Conservation (phyloP, 129 eudicot species). For the Saposhnikovia divaricata region DNA sequence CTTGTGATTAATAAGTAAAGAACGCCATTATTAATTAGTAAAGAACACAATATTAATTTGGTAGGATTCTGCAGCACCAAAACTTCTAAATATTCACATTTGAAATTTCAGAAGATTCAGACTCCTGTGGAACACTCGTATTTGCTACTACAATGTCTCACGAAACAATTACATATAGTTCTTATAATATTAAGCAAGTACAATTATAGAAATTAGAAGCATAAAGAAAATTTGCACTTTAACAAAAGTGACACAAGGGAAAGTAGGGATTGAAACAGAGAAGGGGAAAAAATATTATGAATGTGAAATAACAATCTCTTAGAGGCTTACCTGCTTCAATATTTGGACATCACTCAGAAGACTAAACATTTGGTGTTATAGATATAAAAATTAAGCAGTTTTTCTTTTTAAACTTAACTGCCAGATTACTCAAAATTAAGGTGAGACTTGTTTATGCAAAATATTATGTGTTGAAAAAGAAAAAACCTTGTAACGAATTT, state of each 20-base stretch:
- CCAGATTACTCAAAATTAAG: not conserved
- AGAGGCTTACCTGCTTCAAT: not conserved
- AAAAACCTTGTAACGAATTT: not conserved
- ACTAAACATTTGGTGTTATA: not conserved
- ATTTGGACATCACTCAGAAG: not conserved
- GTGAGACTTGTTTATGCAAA: not conserved
- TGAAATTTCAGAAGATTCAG: not conserved
- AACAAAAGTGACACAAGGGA: not conserved
- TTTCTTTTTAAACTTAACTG: not conserved
- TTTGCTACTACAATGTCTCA: not conserved
- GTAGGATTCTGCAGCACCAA: not conserved
- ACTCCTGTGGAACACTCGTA: not conserved
- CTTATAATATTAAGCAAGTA: not conserved
- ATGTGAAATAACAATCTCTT: not conserved
- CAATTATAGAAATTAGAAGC: not conserved
- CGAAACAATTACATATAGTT: not conserved
- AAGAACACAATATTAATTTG: not conserved
- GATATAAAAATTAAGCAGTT: not conserved
- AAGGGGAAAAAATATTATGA: not conserved
- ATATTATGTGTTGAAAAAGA: not conserved
- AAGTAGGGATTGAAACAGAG: not conserved
- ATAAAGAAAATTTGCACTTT: not conserved
- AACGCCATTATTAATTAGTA: not conserved
- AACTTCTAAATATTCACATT: not conserved
- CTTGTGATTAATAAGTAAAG: not conserved